Conservation (phyloP, 805 yeast genomes). For the Suhomyces canberraensis region DNA sequence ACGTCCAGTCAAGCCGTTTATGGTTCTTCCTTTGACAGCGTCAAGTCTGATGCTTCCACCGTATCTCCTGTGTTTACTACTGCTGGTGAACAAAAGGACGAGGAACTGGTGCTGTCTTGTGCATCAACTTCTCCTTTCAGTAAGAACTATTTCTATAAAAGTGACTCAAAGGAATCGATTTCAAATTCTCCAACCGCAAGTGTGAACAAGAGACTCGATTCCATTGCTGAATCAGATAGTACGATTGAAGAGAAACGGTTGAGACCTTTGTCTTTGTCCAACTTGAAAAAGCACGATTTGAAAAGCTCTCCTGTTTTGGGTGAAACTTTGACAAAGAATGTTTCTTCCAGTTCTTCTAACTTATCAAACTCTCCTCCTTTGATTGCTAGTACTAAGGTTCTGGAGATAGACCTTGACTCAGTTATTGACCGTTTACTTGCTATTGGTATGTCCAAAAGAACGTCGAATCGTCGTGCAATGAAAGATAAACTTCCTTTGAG, state of each 20-base stretch:
- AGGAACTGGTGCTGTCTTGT: constrained; percentile 38
- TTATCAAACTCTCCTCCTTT: constrained; percentile 24
- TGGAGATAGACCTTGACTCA: constrained; percentile 54
- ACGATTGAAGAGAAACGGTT: constrained; percentile 19
- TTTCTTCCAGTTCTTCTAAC: constrained; percentile 15
- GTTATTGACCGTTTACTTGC: constrained; percentile 59
- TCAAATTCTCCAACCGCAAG: not conserved
- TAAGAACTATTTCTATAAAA: constrained; percentile 6
- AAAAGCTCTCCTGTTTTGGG: constrained; percentile 4
- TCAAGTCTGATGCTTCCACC: constrained; percentile 29
- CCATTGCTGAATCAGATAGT: constrained; percentile 16
- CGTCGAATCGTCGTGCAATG: constrained; percentile 13
- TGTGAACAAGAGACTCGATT: constrained; percentile 2
- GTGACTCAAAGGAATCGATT: constrained; percentile 4
- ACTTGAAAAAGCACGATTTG: constrained; percentile 11
- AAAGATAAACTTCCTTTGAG: constrained; percentile 51
- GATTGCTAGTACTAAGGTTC: constrained; percentile 14
- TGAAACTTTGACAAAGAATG: constrained; percentile 7
- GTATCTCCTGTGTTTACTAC: constrained; percentile 37
- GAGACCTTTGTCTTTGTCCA: constrained; percentile 5
- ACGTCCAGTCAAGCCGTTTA: constrained; percentile 12
- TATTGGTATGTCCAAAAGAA: constrained; percentile 34
- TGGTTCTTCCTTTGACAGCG: constrained; percentile 43
- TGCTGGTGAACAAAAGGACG: constrained; percentile 24
- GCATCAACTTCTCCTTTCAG: constrained; percentile 22